Evolutionary conservation across 1,284 basidiomycete genomes (phyloP), one percentile per base, ranked within the genome.

Genomic region (Cutaneotrichosporon cutaneum): DNA sequence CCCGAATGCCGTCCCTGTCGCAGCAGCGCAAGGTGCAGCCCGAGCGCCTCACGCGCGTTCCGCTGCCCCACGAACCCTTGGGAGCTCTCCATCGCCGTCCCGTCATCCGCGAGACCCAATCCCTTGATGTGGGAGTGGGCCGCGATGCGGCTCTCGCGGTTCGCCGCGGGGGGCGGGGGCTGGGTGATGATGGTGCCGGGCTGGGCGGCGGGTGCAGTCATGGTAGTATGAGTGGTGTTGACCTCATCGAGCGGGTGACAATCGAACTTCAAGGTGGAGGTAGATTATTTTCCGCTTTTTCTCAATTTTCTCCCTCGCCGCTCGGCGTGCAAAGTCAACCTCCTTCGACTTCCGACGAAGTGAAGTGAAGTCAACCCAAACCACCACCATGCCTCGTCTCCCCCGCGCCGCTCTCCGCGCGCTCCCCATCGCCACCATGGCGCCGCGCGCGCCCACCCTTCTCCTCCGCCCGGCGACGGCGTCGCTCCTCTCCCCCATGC

Each of bases 1-100:
- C 78, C 78, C 16, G 71, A 71, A 69, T 80, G 73, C 66, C 71
- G 68, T 13, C 75, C 75, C 62, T 75, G 61, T 60, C 71, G 70
- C 59, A 79, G 67, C 51, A 80, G 62, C n/a, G 62, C 69, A 48
- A 77, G 65, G 67, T 79, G 77, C 44, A 80, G 61, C 10, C 78
- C 77, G 22, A 79, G 62, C 11, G 77, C 94, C 85, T 99, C 95
- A 69, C 96, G 85, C 21, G 95, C 95, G 69, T 86, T 87, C 24
- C 82, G 85, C 76, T 99, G 94, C 0, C 95, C 94, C 56, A 98
- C 85, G 76, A 98, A 97, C 0, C 96, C 95, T 62, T 90, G 89
- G 10, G 85, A 83, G 66, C 90, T 88, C 14, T 83, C 78, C 42
- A 84, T 82, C 0, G 93, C 94, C 58, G 84, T 83, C 1, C 95